Conservation (phyloP, 2,329 filamentous ascomycete genomes). For the Aureobasidium melanogenum region DNA sequence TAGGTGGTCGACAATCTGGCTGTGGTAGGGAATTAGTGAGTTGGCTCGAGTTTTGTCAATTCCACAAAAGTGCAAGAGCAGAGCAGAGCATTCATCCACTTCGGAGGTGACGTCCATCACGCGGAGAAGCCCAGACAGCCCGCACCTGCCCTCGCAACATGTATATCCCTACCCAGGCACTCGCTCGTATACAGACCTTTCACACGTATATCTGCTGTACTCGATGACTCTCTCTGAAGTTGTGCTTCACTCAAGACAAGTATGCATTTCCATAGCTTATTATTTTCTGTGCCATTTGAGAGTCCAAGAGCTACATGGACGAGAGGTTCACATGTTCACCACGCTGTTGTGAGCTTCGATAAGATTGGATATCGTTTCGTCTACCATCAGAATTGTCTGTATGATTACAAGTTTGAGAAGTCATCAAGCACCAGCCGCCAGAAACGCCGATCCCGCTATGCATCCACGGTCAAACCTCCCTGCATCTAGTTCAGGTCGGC, state of each 20-base stretch:
- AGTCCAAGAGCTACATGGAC: neutral
- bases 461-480: neutral
- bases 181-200: neutral
- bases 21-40: neutral
- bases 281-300: neutral
- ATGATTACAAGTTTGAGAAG: conserved; percentile 6
- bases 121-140: neutral
- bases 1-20: neutral
- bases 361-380: neutral
- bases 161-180: no score
- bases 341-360: neutral
- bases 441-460: conserved; percentile 10
- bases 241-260: neutral
- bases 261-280: neutral
- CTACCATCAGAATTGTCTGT: conserved; percentile 7
- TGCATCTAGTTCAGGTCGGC: conserved; percentile 54
- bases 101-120: neutral
- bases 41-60: neutral
- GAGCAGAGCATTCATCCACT: no score
- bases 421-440: conserved; percentile 10
- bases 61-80: neutral
- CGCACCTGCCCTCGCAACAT: neutral
- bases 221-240: neutral
- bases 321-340: neutral
- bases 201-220: neutral